Evolutionary conservation across 306 rosid species (phyloP), one percentile per base, ranked within the genome.

Genomic region (Benincasa hispida): DNA sequence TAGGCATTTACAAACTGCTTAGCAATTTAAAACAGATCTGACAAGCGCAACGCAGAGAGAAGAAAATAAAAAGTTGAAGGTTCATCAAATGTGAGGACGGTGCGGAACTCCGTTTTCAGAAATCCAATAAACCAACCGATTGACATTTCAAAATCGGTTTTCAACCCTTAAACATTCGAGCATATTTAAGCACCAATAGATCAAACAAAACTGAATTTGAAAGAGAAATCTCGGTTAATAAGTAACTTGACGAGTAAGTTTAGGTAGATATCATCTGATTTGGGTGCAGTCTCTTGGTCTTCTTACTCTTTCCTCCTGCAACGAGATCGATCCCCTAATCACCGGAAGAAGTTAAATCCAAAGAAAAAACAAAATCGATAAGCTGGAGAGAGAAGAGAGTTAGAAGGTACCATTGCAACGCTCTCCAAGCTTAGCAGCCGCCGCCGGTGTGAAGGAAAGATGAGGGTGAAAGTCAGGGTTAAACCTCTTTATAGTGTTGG

Each of bases 261-360:
- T 30, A 86, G 98, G 80, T 92, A 90, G 78, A 92, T 89, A 83
- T 92, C 98, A 77, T 89, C 86, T 60, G 98, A 92, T 41, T 89
- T 92, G 0, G 95, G 96, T 30, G 96, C 91, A 2, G 87, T 42
- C 94, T 81, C 80, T 90, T 90, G 72, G 92, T 79, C 75, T 89
- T 87, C 86, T 92, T 90, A 90, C 86, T 82, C 90, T 92, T 92
- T 77, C 96, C 98, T 6, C 96, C 96, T 10, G 98, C 98, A 5
- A 86, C 88, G 3, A 92, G 88, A 84, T 86, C 89, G 81, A 86
- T 86, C 13, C 89, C 89, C 89, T 86, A 79, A 11, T 21, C 32
- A 65, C 21, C 39, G 22, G 9, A 32, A 30, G 9, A 30, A 62
- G 55, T 47, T 19, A 19, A 8, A 32, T 19, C 8, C n/a, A n/a